phyloP scores from a whole-genome alignment of 2,329 filamentous ascomycete genomes.

The Lachnellula arida region DNA sequence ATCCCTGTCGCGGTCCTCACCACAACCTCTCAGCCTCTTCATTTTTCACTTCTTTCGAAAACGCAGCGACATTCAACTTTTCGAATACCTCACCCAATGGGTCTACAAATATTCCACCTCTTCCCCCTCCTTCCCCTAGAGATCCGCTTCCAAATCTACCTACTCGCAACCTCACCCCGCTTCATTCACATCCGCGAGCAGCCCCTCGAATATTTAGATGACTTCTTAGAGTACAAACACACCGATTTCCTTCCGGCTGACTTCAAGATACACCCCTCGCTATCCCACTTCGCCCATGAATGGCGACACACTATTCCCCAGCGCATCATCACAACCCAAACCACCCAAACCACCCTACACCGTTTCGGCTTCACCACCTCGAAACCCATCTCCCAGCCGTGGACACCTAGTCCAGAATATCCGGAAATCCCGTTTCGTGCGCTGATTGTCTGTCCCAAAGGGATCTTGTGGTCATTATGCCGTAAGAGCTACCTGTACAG shows the following conservation, averaged over 20 bases:
- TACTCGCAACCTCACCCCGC: not conserved
- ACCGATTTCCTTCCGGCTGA: not conserved
- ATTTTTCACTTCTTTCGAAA: not conserved
- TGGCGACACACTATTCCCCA: not conserved
- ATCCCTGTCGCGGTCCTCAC: too few species aligned
- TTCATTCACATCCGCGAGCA: not conserved
- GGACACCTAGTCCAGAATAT: not conserved
- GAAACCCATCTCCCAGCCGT: not conserved
- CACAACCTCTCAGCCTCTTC: too few species aligned
- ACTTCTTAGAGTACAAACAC: not conserved
- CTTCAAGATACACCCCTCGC: not conserved
- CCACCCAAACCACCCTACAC: not conserved
- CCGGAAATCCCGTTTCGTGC: not conserved
- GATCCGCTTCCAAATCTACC: not conserved
- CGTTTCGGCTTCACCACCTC: not conserved
- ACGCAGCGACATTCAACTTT: not conserved
- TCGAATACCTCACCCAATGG: not conserved
- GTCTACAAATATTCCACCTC: not conserved
- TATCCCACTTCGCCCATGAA: not conserved
- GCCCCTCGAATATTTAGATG: too few species aligned
- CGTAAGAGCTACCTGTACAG: conserved; percentile 6
- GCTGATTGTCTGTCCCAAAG: not conserved
- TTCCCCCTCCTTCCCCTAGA: not conserved
- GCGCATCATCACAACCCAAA: not conserved
- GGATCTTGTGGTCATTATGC: not conserved